Evolutionary conservation across 768 basidiomycete genomes (phyloP).

Genomic region (Gelatoporia subvermispora): DNA sequence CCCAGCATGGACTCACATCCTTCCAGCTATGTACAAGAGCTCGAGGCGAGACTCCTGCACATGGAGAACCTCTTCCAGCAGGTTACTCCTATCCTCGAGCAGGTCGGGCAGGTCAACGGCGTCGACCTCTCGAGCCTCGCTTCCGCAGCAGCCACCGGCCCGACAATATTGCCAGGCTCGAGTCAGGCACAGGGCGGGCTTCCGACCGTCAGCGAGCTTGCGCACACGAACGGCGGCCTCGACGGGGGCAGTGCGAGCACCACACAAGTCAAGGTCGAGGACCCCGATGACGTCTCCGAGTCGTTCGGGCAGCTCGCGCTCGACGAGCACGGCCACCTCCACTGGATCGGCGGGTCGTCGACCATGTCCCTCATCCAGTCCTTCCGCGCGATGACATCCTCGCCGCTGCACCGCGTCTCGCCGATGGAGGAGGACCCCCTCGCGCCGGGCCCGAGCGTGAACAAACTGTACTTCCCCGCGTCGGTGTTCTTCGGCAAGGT

Average conservation of each 20-base stretch:
- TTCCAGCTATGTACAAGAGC: conserved; percentile 82
- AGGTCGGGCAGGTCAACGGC: conserved; percentile 55
- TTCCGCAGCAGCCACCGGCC: conserved; percentile 5
- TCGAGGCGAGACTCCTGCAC: conserved; percentile 80
- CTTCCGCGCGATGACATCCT: conserved; percentile 71
- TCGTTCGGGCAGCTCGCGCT: conserved; percentile 84
- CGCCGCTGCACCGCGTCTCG: conserved; percentile 71
- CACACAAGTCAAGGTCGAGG: conserved; percentile 48
- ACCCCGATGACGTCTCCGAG: conserved; percentile 68
- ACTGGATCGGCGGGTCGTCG: conserved; percentile 90
- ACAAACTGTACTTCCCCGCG: conserved; percentile 85
- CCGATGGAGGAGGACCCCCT: conserved; percentile 82
- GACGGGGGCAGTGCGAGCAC: conserved; percentile 25
- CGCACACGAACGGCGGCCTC: conserved; percentile 7
- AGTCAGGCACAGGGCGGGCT: conserved; percentile 20
- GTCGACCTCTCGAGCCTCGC: conserved; percentile 19
- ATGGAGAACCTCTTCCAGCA: conserved; percentile 87
- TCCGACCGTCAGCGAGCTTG: conserved; percentile 14
- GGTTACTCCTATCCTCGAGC: conserved; percentile 73
- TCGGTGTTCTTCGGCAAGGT: conserved; percentile 85
- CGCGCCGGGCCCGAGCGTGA: conserved; percentile 72
- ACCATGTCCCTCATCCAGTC: conserved; percentile 91
- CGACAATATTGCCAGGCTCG: conserved; percentile 7
- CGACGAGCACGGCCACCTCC: conserved; percentile 85
- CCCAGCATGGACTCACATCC: conserved; percentile 1